Base-by-base conservation (phyloP, 495 filamentous ascomycete species). In the Viridothelium virens region DNA sequence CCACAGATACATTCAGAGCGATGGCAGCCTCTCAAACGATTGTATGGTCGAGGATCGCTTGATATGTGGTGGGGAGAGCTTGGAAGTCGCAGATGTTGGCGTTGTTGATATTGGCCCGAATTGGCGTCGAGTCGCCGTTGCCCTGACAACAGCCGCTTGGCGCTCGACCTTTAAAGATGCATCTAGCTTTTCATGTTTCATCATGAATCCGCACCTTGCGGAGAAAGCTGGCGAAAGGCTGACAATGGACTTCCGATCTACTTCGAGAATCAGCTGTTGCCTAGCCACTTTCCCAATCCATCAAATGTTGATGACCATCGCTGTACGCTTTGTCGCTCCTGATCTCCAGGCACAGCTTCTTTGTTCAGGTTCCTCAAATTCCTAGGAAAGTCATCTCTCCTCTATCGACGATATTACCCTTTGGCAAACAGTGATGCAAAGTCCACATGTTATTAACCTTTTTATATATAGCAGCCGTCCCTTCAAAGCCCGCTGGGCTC, bases 21-120 rank as follows among this genome's bases (percentile, higher is more conserved):
- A 25, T 25, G 25, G 31, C 5, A 33, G 31, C 5, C 33, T 59
- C 25, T 59, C 18, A 31, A 59, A 36, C 31, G 31, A 59, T 9
- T 59, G 53, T 36, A 7, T 59, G n/a, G 53, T 59, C 25, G 53
- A 34, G 53, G 53, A 59, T 59, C 53, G 7, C 3, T 36, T 33
- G 31, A 59, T 33, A 14, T 3, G 53, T 59, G 53, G 53, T 34
- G 53, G 53, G 53, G 31, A 36, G 53, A n/a, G 25, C 53, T 59
- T 33, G 48, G 53, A 7, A 44, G 41, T 44, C 41, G 41, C 41
- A 0, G 14, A 44, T 44, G 53, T 9, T 59, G 53, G 5, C 9
- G 53, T 59, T 59, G 53, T 59, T 59, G 53, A 59, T 59, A 36
- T 36, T 7, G 3, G 36, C 53, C 53, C 18, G 36, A 59, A 59